A percentile compares a stretch with the other conserved stretches of the same genome.
phyloP scores from a whole-genome alignment of 108 stramenopile genomes.

The Stephanodiscus triporus region DNA sequence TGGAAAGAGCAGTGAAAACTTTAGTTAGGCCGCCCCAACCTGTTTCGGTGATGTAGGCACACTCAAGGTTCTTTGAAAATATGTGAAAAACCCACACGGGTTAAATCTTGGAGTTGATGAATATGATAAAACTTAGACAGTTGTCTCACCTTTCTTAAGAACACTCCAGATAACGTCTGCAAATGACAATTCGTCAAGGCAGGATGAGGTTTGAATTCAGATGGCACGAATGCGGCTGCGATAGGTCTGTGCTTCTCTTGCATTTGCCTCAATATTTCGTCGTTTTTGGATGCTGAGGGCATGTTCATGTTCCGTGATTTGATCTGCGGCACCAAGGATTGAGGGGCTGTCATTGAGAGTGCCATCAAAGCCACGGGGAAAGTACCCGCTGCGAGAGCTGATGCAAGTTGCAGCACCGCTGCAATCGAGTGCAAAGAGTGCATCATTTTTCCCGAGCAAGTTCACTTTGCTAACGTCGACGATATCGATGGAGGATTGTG shows the following conservation, averaged over 20 bases:
- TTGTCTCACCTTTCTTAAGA: conserved; percentile 35
- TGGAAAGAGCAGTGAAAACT: conserved; percentile 20
- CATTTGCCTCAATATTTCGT: not conserved
- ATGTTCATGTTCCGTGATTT: not conserved
- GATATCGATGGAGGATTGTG: too few relatives aligned
- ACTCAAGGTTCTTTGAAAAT: conserved; percentile 4
- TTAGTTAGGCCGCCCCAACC: conserved; percentile 21
- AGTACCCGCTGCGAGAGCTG: not conserved
- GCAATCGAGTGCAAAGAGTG: not conserved
- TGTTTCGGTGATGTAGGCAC: conserved; percentile 28
- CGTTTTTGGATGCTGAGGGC: not conserved
- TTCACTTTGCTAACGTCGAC: too few relatives aligned
- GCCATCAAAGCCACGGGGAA: not conserved
- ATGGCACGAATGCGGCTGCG: conserved; percentile 47
- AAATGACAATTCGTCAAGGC: conserved; percentile 59
- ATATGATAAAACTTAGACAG: too few relatives aligned
- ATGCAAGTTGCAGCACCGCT: not conserved
- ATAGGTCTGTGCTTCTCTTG: conserved; percentile 35
- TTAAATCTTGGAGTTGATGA: too few relatives aligned
- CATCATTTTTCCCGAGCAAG: not conserved
- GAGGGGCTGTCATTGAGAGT: not conserved
- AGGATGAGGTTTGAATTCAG: conserved; percentile 50
- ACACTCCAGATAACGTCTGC: conserved; percentile 66
- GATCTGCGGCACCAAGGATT: not conserved
- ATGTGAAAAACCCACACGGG: too few relatives aligned